Conservation (phyloP, 768 basidiomycete species). For the Tubosaeta sp. region DNA sequence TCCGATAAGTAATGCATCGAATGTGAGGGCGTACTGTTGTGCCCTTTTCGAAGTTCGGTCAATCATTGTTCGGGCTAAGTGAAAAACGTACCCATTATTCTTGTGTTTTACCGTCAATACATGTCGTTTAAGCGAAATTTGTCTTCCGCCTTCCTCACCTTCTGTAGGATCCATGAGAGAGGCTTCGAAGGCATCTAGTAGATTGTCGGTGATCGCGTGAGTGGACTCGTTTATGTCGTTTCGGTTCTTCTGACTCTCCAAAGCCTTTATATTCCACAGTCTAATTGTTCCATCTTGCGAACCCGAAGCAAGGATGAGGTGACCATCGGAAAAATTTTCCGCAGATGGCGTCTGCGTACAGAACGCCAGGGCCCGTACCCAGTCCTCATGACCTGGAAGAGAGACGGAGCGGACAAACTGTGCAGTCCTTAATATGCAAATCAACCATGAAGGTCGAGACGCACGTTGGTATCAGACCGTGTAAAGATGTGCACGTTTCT, state of each 20-base stretch:
- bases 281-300: conserved; percentile 95
- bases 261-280: conserved; percentile 77
- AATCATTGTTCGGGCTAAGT: not conserved
- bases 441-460: conserved; percentile 16
- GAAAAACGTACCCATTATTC: conserved; percentile 14
- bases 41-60: conserved; percentile 27
- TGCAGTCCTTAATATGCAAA: not conserved
- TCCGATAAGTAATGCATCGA: conserved; percentile 93
- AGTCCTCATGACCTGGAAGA: conserved; percentile 90
- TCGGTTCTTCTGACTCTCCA: conserved; percentile 25
- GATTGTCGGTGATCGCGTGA: conserved; percentile 54
- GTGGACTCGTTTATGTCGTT: conserved; percentile 17
- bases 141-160: conserved; percentile 72
- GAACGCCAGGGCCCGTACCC: conserved; percentile 84
- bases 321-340: conserved; percentile 19
- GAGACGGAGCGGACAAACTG: conserved; percentile 60
- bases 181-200: conserved; percentile 85
- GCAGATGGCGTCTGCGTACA: conserved; percentile 29
- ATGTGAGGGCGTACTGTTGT: conserved; percentile 71
- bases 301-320: conserved; percentile 81
- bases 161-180: conserved; percentile 69
- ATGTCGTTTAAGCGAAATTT: conserved; percentile 87
- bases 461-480: conserved; percentile 53
- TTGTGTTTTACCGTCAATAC: conserved; percentile 60
- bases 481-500: conserved; percentile 74